phyloP scores from a whole-genome alignment of 805 yeast species.

The Candida sanyiensis region DNA sequence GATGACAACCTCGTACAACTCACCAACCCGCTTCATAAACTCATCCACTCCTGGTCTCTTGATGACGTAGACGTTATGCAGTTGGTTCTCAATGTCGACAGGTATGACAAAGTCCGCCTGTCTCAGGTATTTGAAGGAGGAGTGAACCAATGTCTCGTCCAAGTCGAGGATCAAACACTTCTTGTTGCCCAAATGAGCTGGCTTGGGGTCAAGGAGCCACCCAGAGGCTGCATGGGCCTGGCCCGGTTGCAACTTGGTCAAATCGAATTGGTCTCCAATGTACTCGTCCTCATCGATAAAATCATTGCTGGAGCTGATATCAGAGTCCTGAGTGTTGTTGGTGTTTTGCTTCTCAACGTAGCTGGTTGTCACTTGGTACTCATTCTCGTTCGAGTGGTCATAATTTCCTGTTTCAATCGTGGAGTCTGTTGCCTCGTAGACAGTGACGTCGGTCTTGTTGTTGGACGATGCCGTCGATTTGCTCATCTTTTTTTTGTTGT shows the following conservation, averaged over 20 bases:
- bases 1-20: constrained; percentile 88
- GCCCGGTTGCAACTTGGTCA: constrained; percentile 63
- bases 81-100: constrained; percentile 89
- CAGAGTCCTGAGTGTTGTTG: constrained; percentile 16
- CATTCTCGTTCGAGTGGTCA: neutral
- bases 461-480: too few relatives aligned
- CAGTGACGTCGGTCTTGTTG: constrained; percentile 22
- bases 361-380: constrained; percentile 7
- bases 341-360: constrained; percentile 11
- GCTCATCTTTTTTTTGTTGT: neutral
- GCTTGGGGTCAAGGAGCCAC: constrained; percentile 55
- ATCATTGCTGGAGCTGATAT: constrained; percentile 23
- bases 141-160: constrained; percentile 95
- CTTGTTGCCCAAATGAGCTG: constrained; percentile 45
- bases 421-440: constrained; percentile 27
- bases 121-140: constrained; percentile 84
- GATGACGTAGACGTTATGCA: constrained; percentile 92
- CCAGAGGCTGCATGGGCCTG: constrained; percentile 65
- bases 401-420: constrained; percentile 16
- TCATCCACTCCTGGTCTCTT: constrained; percentile 98
- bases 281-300: constrained; percentile 23
- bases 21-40: constrained; percentile 75
- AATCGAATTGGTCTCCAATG: constrained; percentile 43
- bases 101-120: constrained; percentile 97
- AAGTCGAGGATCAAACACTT: constrained; percentile 89